These are phyloP conservation scores for Metschnikowia lunata DNA, from an alignment of 805 yeast species.

Conservation along the genomic window DNA sequence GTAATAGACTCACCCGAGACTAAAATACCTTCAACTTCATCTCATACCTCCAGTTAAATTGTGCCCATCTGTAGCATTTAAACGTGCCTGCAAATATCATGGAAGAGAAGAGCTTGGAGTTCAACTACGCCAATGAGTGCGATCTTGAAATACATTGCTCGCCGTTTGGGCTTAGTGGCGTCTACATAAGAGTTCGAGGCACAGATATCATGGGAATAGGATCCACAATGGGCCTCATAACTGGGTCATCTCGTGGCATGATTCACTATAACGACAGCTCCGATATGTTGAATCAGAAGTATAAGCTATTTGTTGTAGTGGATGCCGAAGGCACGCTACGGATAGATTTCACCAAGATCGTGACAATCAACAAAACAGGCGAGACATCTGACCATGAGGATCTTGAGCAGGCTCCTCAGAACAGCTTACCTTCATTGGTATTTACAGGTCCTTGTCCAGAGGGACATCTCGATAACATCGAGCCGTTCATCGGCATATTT, in stretches of 20 bases:
- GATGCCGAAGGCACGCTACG: slow-evolving; percentile 45
- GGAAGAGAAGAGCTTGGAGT: slow-evolving; percentile 17
- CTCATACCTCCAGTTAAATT: too few relatives aligned
- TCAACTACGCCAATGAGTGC: slow-evolving; percentile 47
- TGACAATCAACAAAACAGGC: slow-evolving; percentile 18
- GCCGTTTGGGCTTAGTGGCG: slow-evolving; percentile 52
- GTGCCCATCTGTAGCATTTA: too few relatives aligned
- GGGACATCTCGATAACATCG: slow-evolving; percentile 48
- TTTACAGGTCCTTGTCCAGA: slow-evolving; percentile 51
- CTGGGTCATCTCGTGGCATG: slow-evolving; percentile 47
- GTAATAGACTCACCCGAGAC: too few relatives aligned
- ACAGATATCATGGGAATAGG: slow-evolving; percentile 52
- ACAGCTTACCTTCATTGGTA: slow-evolving; percentile 44
- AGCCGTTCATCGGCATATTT: slow-evolving; percentile 53
- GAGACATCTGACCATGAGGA: slow-evolving; percentile 25
- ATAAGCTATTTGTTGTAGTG: slow-evolving; percentile 45
- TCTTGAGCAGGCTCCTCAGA: slow-evolving; percentile 23
- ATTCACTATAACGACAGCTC: slow-evolving; percentile 46
- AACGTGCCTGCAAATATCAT: background rate
- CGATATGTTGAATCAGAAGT: slow-evolving; percentile 44
- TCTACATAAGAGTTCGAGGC: slow-evolving; percentile 45
- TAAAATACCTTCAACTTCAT: too few relatives aligned
- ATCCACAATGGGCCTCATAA: slow-evolving; percentile 52
- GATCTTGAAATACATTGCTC: slow-evolving; percentile 53
- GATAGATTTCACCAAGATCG: slow-evolving; percentile 49